Evolutionary conservation across 2,329 filamentous ascomycete genomes (phyloP), one percentile per base, ranked within the genome.

Genomic region (Penicillium sp.): DNA sequence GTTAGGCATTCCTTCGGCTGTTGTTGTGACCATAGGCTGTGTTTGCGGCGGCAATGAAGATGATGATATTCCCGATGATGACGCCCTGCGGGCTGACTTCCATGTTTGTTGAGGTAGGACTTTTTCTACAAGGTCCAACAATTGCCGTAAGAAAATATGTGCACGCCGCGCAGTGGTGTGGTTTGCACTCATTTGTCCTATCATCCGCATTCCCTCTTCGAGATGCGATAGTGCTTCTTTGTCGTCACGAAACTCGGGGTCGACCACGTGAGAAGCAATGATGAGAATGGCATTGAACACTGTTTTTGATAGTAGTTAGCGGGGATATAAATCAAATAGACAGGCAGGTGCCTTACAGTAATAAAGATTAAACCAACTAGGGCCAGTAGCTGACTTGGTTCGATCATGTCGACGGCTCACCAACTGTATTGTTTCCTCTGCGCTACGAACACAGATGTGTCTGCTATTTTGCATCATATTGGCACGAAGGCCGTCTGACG

Each of bases 281-380:
- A 59, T 59, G 14, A 59, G 52, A 45, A 59, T 59, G n/a, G 56
- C 56, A 24, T 59, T 59, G 23, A 59, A 59, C 33, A 59, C 56
- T 59, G 24, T n/a, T 23, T 23, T 11, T 11, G 5, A 24, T 23
- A 26, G 26, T 5, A 49, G 46, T 38, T 14, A 49, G 48, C 20
- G 11, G 14, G 12, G 28, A 11, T 33, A 1, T 24, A 5, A 7
- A 14, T 53, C 20, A 30, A 54, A 20, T 18, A 14, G 24, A 38
- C 16, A 21, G 8, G 8, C 4, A 18, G 26, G 21, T 23, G n/a
- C 1, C 52, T 55, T 55, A 59, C 56, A 52, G 28, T 59, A 59
- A 45, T 59, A 59, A 7, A 59, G 47, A 14, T 59, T 59, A 38
- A 53, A 59, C 56, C 56, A 59, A 24, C 56, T 59, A 9, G 56